phyloP scores from a whole-genome alignment of 2,329 filamentous ascomycete genomes.

The Ascosphaera apis region DNA sequence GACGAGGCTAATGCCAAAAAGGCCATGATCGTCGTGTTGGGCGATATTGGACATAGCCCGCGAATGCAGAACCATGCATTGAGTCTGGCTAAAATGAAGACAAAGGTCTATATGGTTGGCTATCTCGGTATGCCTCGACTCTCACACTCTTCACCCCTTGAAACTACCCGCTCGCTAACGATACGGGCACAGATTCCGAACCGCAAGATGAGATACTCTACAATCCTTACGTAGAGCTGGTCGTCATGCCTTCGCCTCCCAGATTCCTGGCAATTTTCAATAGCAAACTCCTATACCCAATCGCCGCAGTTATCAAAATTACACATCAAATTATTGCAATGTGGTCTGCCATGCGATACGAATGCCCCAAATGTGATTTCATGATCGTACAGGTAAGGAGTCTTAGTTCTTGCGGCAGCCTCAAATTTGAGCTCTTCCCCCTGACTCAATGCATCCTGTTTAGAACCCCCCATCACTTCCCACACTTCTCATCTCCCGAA shows the following conservation, averaged over 20 bases:
- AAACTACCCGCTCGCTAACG: conserved; percentile 5
- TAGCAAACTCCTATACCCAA: conserved; percentile 49
- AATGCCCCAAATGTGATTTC: conserved; percentile 53
- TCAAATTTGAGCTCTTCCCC: not conserved
- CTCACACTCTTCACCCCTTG: not conserved
- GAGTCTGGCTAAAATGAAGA: conserved; percentile 47
- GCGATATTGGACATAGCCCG: conserved; percentile 84
- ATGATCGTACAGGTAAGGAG: conserved; percentile 55
- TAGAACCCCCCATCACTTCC: conserved; percentile 91
- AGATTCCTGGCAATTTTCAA: conserved; percentile 36
- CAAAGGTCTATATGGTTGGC: not conserved
- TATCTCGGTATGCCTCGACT: not conserved
- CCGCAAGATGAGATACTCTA: conserved; percentile 54
- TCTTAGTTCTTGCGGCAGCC: not conserved
- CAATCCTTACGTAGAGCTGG: conserved; percentile 45
- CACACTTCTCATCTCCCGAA: conserved; percentile 51
- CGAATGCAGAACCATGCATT: conserved; percentile 97
- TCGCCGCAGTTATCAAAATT: conserved; percentile 65
- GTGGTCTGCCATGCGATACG: conserved; percentile 49
- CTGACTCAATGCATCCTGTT: conserved; percentile 1
- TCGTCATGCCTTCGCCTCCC: conserved; percentile 47
- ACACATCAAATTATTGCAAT: conserved; percentile 57
- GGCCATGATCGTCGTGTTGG: conserved; percentile 51
- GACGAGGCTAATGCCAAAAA: not conserved
- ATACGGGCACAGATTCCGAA: conserved; percentile 43